Percentiles rank a stretch among this genome's conserved stretches.
phyloP scores from a whole-genome alignment of 805 yeast genomes.

The Kazachstania martiniae region DNA sequence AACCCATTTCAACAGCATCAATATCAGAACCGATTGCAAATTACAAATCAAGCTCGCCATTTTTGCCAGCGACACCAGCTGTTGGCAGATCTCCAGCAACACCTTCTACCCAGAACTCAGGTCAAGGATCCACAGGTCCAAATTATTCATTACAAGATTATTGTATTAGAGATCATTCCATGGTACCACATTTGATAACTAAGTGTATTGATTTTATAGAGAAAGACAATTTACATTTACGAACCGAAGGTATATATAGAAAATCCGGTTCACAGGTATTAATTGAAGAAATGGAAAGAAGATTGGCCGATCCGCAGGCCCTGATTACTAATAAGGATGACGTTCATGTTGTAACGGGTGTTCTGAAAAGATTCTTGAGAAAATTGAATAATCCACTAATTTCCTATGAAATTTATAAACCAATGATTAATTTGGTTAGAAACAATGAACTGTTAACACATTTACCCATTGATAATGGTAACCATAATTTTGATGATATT shows the following conservation, averaged over 20 bases:
- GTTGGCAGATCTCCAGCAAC: too few species aligned
- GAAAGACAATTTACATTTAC: constrained; percentile 45
- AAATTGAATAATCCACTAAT: constrained; percentile 79
- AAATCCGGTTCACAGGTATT: constrained; percentile 71
- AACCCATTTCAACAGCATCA: constrained; percentile 3
- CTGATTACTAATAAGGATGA: constrained; percentile 24
- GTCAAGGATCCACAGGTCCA: too few species aligned
- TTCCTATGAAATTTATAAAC: constrained; percentile 56
- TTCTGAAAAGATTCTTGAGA: constrained; percentile 78
- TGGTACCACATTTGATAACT: not conserved
- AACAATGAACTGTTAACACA: constrained; percentile 14
- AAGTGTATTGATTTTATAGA: constrained; percentile 72
- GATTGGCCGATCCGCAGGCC: constrained; percentile 11
- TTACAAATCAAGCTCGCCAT: too few species aligned
- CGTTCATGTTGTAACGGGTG: constrained; percentile 70
- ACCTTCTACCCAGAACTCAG: too few species aligned
- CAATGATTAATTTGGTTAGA: constrained; percentile 46
- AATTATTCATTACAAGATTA: too few species aligned
- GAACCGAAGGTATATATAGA: constrained; percentile 78
- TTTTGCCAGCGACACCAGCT: too few species aligned
- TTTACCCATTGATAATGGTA: constrained; percentile 9
- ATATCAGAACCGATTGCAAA: not conserved
- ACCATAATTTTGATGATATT: constrained; percentile 1
- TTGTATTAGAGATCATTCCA: too few species aligned
- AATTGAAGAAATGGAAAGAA: constrained; percentile 23